phyloP scores from a whole-genome alignment of 495 filamentous ascomycete genomes.

The Apiosordaria backusii region DNA sequence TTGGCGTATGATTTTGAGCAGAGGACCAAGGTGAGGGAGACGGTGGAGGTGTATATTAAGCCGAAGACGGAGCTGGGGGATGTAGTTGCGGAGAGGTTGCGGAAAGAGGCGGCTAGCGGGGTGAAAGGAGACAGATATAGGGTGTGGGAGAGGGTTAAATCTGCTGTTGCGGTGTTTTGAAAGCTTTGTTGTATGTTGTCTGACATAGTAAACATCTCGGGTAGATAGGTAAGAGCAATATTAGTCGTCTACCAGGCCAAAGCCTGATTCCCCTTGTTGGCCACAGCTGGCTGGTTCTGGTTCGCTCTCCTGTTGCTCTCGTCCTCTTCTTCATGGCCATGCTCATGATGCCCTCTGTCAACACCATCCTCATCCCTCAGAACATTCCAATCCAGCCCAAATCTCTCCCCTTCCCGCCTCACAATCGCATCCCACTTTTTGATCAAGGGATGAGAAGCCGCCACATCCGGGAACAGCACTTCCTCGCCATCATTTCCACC shows the following conservation, averaged over 20 bases:
- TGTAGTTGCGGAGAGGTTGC: constrained; percentile 10
- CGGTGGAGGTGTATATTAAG: constrained; percentile 46
- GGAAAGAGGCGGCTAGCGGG: neutral
- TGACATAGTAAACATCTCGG: no score
- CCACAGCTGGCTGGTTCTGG: neutral
- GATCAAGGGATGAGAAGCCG: constrained; percentile 57
- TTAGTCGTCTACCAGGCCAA: neutral
- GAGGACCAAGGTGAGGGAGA: constrained; percentile 47
- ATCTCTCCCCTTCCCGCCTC: constrained; percentile 39
- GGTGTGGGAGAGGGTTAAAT: neutral
- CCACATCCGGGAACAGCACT: constrained; percentile 43
- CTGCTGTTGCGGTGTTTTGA: neutral
- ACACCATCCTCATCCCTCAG: constrained; percentile 24
- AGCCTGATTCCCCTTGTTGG: neutral
- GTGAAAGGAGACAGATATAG: no score
- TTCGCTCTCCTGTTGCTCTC: constrained; percentile 9
- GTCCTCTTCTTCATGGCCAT: constrained; percentile 1
- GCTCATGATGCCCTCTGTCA: constrained; percentile 3
- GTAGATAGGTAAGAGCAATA: neutral
- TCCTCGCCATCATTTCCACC: constrained; percentile 21
- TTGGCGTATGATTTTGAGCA: constrained; percentile 69
- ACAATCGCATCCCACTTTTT: constrained; percentile 51
- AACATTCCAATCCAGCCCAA: constrained; percentile 40
- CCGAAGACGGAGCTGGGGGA: constrained; percentile 48
- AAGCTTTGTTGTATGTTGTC: no score